These are phyloP conservation scores for Phellinidium pouzarii DNA, from an alignment of 1,284 basidiomycete genomes.

Conservation along the genomic window DNA sequence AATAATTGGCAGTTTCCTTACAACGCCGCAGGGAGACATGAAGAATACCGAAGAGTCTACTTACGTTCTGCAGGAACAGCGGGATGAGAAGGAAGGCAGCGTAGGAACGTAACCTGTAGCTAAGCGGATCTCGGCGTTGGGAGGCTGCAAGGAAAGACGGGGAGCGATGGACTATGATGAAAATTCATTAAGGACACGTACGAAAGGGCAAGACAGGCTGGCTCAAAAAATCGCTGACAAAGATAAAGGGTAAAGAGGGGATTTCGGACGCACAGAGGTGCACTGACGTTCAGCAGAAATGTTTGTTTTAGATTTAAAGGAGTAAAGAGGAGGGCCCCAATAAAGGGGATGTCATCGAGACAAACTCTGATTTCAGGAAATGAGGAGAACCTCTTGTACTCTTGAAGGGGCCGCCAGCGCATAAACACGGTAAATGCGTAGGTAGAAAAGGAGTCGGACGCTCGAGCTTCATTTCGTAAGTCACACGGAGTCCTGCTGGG, in stretches of 20 bases:
- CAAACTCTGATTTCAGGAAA: neutral
- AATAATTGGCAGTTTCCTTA: neutral
- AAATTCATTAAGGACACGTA: slow-evolving; percentile 3
- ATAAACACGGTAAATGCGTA: neutral
- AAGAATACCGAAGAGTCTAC: slow-evolving; percentile 7
- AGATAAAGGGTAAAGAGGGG: slow-evolving; percentile 7
- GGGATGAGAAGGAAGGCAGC: neutral
- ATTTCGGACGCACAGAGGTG: slow-evolving; percentile 2
- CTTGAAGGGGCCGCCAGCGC: neutral
- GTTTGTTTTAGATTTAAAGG: slow-evolving; percentile 4
- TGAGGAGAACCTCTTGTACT: neutral
- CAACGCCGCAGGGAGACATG: neutral
- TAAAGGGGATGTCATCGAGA: neutral
- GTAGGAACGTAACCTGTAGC: neutral
- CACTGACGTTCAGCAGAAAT: slow-evolving; percentile 7
- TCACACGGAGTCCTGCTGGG: slow-evolving; percentile 27
- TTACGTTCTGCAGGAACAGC: slow-evolving; percentile 1
- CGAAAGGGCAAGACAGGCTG: neutral
- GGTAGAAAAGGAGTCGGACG: neutral
- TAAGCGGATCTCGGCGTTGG: neutral
- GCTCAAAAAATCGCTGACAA: slow-evolving; percentile 8
- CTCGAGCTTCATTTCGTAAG: neutral
- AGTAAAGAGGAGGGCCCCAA: neutral
- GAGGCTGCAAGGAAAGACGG: slow-evolving; percentile 4
- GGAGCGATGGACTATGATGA: slow-evolving; percentile 16